These are phyloP conservation scores for Fusarium virguliforme DNA, from an alignment of 2,329 filamentous ascomycete genomes.

Conservation along the genomic window DNA sequence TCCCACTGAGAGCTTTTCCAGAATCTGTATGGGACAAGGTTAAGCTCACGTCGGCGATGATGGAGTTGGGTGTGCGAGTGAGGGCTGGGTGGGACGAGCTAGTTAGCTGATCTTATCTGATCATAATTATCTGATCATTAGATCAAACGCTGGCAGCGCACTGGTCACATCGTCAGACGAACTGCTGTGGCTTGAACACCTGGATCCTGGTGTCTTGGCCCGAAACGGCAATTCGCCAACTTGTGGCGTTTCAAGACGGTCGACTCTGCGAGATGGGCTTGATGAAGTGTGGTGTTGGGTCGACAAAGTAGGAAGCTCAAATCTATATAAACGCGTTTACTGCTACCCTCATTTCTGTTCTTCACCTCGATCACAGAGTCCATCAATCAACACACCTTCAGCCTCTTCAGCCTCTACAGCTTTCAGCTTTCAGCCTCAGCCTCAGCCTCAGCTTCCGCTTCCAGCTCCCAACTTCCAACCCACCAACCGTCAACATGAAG, in stretches of 20 bases:
- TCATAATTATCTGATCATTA: conserved; percentile 20
- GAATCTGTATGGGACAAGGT: conserved; percentile 12
- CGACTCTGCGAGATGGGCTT: neutral
- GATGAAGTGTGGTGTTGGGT: neutral
- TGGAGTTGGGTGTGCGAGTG: conserved; percentile 3
- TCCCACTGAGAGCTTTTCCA: conserved; percentile 11
- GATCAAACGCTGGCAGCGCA: conserved; percentile 11
- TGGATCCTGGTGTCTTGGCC: neutral
- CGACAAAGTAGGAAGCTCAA: conserved; percentile 1
- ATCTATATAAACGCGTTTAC: conserved; percentile 9
- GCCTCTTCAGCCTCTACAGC: neutral
- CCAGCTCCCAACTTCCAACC: neutral
- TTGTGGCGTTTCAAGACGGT: conserved; percentile 11
- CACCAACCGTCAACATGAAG: conserved; percentile 12
- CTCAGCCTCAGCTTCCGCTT: neutral
- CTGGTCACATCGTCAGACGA: conserved; percentile 13
- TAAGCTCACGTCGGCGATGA: conserved; percentile 4
- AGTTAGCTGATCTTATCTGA: conserved; percentile 19
- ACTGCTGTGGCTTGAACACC: conserved; percentile 14
- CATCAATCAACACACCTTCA: conserved; percentile 8
- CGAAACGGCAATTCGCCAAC: conserved; percentile 12
- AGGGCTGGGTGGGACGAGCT: conserved; percentile 13
- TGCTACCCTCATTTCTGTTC: neutral
- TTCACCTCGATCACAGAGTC: conserved; percentile 12
- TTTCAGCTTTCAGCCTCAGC: conserved; percentile 1